A percentile compares a stretch with the other conserved stretches of the same genome.
These are phyloP conservation scores for Gonapodya prolifera DNA, from an alignment of 192 early-diverging fungal species.

Conservation along the genomic window DNA sequence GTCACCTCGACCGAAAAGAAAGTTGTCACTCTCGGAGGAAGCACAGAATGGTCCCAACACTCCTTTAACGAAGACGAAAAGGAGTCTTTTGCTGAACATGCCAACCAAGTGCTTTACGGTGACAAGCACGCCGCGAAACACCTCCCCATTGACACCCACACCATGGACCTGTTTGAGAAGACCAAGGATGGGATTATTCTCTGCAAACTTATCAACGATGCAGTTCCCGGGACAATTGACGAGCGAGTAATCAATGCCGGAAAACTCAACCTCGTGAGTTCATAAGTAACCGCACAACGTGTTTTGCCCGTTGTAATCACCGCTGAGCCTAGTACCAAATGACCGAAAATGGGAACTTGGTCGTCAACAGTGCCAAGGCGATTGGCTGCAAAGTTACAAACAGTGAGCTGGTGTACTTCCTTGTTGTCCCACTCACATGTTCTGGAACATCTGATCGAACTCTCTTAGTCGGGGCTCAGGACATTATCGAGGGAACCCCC, in stretches of 20 bases:
- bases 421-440: neutral
- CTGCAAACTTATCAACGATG: conserved; percentile 97
- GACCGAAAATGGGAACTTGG: conserved; percentile 99
- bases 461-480: conserved; percentile 74
- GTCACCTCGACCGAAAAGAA: too few species aligned
- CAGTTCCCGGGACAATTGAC: conserved; percentile 92
- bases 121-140: conserved; percentile 75
- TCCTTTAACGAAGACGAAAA: conserved; percentile 98
- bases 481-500: conserved; percentile 91
- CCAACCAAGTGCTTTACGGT: conserved; percentile 69
- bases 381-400: conserved; percentile 98
- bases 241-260: conserved; percentile 87
- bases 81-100: conserved; percentile 89
- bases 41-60: conserved; percentile 79
- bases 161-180: conserved; percentile 96
- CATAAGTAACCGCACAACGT: conserved; percentile 7
- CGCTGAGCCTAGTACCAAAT: conserved; percentile 78
- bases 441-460: neutral
- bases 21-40: conserved; percentile 77
- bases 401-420: neutral
- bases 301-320: conserved; percentile 18
- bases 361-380: conserved; percentile 96
- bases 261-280: conserved; percentile 5
- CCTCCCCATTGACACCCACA: conserved; percentile 80
- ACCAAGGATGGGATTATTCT: conserved; percentile 71